phyloP scores from a whole-genome alignment of 1,284 basidiomycete genomes.

The Rhodotorula sp. region DNA sequence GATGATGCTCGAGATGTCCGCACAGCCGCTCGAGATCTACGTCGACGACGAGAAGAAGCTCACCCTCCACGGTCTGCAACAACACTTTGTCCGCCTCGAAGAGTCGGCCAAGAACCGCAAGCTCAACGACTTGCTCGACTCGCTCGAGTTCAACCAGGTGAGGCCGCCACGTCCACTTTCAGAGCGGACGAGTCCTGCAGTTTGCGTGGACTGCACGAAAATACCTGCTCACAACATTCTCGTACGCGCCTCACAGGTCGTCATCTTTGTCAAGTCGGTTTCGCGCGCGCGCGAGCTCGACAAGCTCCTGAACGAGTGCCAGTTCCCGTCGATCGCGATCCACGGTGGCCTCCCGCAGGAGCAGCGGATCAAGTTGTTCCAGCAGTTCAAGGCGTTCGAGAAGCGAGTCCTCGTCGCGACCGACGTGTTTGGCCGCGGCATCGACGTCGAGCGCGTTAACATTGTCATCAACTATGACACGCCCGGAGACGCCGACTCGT shows the following conservation, averaged over 20 bases:
- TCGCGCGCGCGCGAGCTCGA: conserved; percentile 95
- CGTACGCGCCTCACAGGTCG: conserved; percentile 63
- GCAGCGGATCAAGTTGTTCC: conserved; percentile 96
- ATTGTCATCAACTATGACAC: conserved; percentile 69
- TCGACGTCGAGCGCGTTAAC: conserved; percentile 96
- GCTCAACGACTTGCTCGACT: conserved; percentile 93
- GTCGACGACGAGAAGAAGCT: conserved; percentile 99
- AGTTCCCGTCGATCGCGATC: conserved; percentile 97
- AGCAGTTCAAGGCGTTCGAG: conserved; percentile 99
- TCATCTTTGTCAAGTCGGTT: conserved; percentile 99
- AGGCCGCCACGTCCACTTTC: conserved; percentile 38
- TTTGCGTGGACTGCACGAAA: no score
- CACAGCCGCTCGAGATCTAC: conserved; percentile 96
- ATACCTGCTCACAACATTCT: no score
- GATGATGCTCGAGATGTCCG: no score
- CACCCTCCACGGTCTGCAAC: conserved; percentile 96
- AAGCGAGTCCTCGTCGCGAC: conserved; percentile 92
- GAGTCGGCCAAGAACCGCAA: conserved; percentile 97
- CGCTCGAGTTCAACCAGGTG: conserved; percentile 97
- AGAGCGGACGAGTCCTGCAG: not conserved
- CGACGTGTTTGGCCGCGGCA: conserved; percentile 95
- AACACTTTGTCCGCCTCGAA: conserved; percentile 96
- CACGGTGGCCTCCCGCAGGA: conserved; percentile 93
- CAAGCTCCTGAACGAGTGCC: conserved; percentile 93
- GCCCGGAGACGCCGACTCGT: conserved; percentile 94